A percentile compares a stretch with the other conserved stretches of the same genome.
phyloP scores from a whole-genome alignment of 1,139 yeast genomes.

The Spathaspora sp. region DNA sequence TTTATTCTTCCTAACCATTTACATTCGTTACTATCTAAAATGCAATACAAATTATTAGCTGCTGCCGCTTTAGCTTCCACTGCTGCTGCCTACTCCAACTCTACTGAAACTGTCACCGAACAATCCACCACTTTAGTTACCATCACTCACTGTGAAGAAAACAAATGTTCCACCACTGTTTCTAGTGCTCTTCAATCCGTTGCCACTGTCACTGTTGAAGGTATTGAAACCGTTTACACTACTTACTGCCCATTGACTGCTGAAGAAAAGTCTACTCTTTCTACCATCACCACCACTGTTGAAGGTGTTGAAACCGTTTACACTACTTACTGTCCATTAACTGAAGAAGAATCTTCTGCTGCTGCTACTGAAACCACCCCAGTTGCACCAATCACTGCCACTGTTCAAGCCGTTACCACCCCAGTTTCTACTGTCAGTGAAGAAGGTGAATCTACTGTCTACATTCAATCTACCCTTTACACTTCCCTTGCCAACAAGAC shows the following conservation, averaged over 20 bases:
- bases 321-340: constrained; percentile 46
- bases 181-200: constrained; percentile 26
- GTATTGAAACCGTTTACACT: constrained; percentile 45
- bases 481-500: constrained; percentile 18
- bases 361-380: constrained; percentile 20
- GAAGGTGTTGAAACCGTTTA: constrained; percentile 36
- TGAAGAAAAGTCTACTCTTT: constrained; percentile 12
- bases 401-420: constrained; percentile 29
- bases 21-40: constrained; percentile 17
- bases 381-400: constrained; percentile 20
- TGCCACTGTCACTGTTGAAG: constrained; percentile 43
- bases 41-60: constrained; percentile 34
- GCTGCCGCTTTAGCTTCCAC: constrained; percentile 30
- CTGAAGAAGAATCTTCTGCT: constrained; percentile 17
- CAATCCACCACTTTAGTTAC: constrained; percentile 37
- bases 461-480: constrained; percentile 30
- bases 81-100: constrained; percentile 15
- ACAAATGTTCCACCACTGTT: constrained; percentile 30
- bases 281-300: constrained; percentile 23
- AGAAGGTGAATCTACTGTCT: constrained; percentile 16
- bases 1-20: constrained; percentile 12
- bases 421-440: constrained; percentile 17
- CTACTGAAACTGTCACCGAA: constrained; percentile 32
- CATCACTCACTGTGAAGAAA: constrained; percentile 42
- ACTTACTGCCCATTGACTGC: constrained; percentile 47